Conservation (phyloP, 805 yeast species). For the Spathaspora gorwiae region DNA sequence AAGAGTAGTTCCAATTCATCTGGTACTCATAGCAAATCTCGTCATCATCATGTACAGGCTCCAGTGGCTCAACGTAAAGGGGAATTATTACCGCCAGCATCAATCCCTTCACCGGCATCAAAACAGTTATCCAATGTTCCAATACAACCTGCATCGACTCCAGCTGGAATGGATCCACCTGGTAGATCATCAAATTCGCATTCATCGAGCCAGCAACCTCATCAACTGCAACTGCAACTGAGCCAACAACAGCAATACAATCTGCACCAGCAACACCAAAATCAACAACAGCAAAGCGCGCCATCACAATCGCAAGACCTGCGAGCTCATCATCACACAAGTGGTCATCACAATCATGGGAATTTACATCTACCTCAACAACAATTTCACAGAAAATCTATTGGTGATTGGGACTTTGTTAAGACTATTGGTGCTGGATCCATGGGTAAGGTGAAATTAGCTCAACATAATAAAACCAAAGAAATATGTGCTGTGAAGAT, state of each 20-base stretch:
- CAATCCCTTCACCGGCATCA: constrained; percentile 15
- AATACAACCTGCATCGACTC: constrained; percentile 3
- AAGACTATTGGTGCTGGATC: constrained; percentile 98
- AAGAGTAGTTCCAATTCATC: neutral
- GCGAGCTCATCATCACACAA: constrained; percentile 9
- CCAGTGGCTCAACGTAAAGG: constrained; percentile 10
- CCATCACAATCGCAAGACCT: constrained; percentile 1
- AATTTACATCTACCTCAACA: constrained; percentile 17
- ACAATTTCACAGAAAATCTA: constrained; percentile 76
- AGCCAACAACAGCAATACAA: neutral
- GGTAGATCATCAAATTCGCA: constrained; percentile 2
- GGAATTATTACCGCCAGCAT: constrained; percentile 31
- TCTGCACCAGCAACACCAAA: neutral
- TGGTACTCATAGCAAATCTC: neutral
- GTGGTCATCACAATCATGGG: neutral
- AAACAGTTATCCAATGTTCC: constrained; percentile 3
- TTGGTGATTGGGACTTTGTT: constrained; percentile 95
- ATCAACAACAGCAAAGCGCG: neutral
- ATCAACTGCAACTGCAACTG: neutral
- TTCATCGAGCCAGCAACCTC: neutral
- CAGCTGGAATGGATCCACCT: constrained; percentile 1
- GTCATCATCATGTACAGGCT: neutral
- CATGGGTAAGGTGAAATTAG: constrained; percentile 97
- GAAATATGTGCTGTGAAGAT: constrained; percentile 90
- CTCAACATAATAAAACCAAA: constrained; percentile 74